Conservation (phyloP, 148 eudicot species). For the Arctostaphylos glauca region DNA sequence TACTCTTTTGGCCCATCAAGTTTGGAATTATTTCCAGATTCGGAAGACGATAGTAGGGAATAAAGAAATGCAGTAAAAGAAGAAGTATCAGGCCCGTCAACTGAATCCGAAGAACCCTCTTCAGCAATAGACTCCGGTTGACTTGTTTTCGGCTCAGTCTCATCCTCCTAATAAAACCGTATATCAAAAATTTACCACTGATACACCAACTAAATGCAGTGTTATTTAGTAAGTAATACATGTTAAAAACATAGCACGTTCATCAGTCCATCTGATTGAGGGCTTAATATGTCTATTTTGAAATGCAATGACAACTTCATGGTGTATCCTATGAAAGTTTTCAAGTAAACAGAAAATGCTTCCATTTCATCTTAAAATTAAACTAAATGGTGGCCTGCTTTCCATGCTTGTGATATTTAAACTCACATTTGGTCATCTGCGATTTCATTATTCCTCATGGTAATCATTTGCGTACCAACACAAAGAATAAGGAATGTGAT, state of each 20-base stretch:
- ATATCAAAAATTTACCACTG: background rate
- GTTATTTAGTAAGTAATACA: background rate
- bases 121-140: constrained; percentile 42
- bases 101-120: constrained; percentile 42
- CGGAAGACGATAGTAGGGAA: constrained; percentile 55
- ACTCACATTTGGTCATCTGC: background rate
- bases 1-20: constrained; percentile 24
- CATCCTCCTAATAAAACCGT: constrained; percentile 42
- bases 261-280: background rate
- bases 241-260: background rate
- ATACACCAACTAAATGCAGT: background rate
- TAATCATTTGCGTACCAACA: background rate
- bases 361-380: background rate
- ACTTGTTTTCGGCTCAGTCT: constrained; percentile 31
- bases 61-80: constrained; percentile 84
- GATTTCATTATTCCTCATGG: background rate
- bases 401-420: background rate
- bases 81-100: constrained; percentile 89
- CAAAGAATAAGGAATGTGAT: constrained; percentile 1
- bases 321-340: background rate
- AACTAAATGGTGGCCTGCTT: background rate
- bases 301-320: constrained; percentile 7
- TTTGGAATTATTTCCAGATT: constrained; percentile 30
- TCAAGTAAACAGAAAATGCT: background rate
- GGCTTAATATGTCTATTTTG: background rate